Evolutionary conservation across 768 basidiomycete genomes (phyloP).

Genomic region (Leccinellum albellum): DNA sequence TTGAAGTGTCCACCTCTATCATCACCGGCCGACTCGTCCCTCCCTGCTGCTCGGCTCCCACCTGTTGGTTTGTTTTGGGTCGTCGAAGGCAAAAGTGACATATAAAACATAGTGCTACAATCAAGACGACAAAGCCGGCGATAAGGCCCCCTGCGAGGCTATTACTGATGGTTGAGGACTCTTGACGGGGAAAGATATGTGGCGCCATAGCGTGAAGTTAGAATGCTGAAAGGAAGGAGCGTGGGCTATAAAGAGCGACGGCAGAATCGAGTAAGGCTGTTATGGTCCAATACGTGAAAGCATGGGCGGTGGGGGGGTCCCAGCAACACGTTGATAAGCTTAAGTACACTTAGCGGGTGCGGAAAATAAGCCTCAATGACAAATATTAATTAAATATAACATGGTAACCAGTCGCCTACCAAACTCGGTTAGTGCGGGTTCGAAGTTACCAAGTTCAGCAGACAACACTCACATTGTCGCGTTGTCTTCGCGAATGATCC

Average conservation of each 20-base stretch:
- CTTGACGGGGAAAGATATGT: constrained; percentile 8
- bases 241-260: constrained; percentile 9
- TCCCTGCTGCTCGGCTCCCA: constrained; percentile 33
- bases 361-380: background rate
- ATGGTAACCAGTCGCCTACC: background rate
- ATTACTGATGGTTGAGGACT: constrained; percentile 19
- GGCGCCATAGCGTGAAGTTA: constrained; percentile 19
- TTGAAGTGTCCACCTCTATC: constrained; percentile 1
- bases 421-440: constrained; percentile 6
- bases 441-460: constrained; percentile 6
- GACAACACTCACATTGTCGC: background rate
- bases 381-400: constrained; percentile 1
- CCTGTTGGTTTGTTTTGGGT: constrained; percentile 34
- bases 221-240: background rate
- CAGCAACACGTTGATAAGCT: background rate
- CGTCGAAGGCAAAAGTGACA: constrained; percentile 40
- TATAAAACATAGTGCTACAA: constrained; percentile 32
- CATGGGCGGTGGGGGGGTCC: constrained; percentile 2
- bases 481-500: background rate
- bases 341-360: constrained; percentile 4
- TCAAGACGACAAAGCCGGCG: constrained; percentile 4
- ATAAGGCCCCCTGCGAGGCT: constrained; percentile 49
- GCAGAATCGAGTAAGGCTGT: background rate
- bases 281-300: background rate
- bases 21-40: constrained; percentile 6